Evolutionary conservation across 495 filamentous ascomycete genomes (phyloP).

Genomic region (Penicillium pancosmium): DNA sequence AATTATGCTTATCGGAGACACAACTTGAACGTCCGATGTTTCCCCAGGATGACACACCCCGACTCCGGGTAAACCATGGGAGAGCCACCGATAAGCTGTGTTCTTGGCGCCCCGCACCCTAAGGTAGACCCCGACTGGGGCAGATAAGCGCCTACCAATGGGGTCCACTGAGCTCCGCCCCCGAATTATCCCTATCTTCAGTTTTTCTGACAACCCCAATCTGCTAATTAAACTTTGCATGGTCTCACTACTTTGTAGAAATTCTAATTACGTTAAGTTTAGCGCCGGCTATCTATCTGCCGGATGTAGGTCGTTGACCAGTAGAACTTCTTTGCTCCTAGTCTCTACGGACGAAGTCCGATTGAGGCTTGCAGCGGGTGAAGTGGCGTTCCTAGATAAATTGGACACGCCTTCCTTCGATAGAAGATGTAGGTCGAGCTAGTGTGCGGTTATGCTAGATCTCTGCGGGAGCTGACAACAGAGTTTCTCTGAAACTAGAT

Average conservation of each 20-base stretch:
- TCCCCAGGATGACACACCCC: slow-evolving; percentile 4
- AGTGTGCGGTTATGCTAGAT: too few species aligned
- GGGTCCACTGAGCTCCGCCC: neutral
- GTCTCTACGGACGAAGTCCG: neutral
- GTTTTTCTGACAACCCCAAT: slow-evolving; percentile 1
- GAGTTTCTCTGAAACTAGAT: too few species aligned
- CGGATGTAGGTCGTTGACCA: neutral
- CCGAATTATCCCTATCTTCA: slow-evolving; percentile 4
- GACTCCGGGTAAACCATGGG: neutral
- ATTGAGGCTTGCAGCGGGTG: neutral
- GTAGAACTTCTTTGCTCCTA: neutral
- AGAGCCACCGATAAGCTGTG: slow-evolving; percentile 1
- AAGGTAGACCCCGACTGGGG: neutral
- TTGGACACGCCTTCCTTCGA: too few species aligned
- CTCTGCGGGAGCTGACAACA: too few species aligned
- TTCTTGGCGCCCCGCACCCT: neutral
- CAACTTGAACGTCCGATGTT: neutral
- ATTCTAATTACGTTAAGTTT: neutral
- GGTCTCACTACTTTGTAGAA: neutral
- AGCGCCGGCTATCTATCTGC: neutral
- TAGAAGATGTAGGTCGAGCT: too few species aligned
- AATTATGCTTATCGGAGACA: neutral
- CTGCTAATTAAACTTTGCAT: slow-evolving; percentile 1
- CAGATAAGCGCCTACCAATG: slow-evolving; percentile 2
- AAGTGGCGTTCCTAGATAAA: too few species aligned